phyloP scores from a whole-genome alignment of 108 stramenopile species.

The Chaetoceros tenuissimus region DNA sequence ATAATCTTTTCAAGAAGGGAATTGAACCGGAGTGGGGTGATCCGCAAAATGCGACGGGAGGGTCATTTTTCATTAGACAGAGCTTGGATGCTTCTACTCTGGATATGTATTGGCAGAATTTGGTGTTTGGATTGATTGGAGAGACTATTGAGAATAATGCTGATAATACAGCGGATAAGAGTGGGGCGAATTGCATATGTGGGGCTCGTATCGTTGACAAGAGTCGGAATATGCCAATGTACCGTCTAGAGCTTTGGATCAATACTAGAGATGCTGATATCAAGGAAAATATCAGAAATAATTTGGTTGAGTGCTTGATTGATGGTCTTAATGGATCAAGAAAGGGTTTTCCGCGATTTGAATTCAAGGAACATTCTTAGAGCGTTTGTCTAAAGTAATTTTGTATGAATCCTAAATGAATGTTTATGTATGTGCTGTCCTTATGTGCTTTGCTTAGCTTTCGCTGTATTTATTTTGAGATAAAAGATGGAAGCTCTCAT shows the following conservation, averaged over 20 bases:
- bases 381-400: too few species aligned
- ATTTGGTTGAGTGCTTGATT: slow-evolving; percentile 46
- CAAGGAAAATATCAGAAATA: slow-evolving; percentile 45
- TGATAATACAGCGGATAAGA: slow-evolving; percentile 12
- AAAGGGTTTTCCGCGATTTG: slow-evolving; percentile 69
- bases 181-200: slow-evolving; percentile 52
- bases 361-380: slow-evolving; percentile 83
- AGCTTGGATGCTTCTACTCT: slow-evolving; percentile 60
- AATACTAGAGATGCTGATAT: slow-evolving; percentile 55
- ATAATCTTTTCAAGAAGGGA: slow-evolving; percentile 89
- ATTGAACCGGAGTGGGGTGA: slow-evolving; percentile 96
- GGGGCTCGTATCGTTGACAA: slow-evolving; percentile 90
- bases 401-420: too few species aligned
- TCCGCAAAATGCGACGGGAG: slow-evolving; percentile 75
- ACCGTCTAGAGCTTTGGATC: slow-evolving; percentile 81
- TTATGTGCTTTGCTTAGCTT: too few species aligned
- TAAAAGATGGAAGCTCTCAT: too few species aligned
- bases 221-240: slow-evolving; percentile 61
- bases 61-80: slow-evolving; percentile 83
- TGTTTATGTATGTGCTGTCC: too few species aligned
- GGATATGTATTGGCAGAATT: slow-evolving; percentile 86
- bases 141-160: slow-evolving; percentile 78
- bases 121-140: slow-evolving; percentile 80
- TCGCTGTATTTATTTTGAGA: too few species aligned
- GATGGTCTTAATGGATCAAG: slow-evolving; percentile 48